Evolutionary conservation across 2,329 filamentous ascomycete species (phyloP).

Genomic region (Paecilomyces formosus): DNA sequence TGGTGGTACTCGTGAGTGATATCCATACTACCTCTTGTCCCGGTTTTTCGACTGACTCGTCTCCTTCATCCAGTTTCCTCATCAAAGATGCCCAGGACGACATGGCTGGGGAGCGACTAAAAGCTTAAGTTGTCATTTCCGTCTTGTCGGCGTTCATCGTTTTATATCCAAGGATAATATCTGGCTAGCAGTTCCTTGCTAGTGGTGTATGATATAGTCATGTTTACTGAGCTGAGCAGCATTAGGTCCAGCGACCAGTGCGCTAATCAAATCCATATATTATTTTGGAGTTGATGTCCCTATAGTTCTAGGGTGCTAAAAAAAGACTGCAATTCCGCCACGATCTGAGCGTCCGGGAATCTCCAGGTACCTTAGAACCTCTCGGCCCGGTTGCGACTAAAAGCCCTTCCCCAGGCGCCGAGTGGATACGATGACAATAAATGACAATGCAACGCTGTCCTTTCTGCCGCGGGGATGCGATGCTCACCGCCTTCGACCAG

Average conservation of each 20-base stretch:
- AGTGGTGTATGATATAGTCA: background rate
- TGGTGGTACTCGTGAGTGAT: conserved; percentile 87
- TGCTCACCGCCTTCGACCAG: background rate
- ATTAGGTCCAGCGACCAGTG: background rate
- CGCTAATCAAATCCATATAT: background rate
- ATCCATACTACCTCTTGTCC: conserved; percentile 3
- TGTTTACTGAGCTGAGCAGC: background rate
- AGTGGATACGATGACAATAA: background rate
- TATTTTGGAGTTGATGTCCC: background rate
- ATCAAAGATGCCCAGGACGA: conserved; percentile 80
- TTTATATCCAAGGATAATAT: background rate
- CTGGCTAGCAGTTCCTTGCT: background rate
- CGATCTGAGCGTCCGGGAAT: background rate
- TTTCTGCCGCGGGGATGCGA: background rate
- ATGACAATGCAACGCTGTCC: background rate
- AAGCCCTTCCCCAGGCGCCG: background rate
- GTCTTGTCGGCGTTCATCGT: background rate
- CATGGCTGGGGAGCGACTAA: conserved; percentile 63
- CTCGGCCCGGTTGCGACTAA: background rate
- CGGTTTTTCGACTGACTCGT: conserved; percentile 17
- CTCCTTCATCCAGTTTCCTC: conserved; percentile 58
- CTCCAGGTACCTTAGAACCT: background rate
- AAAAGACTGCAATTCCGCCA: background rate
- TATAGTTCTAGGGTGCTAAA: background rate
- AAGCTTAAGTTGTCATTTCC: conserved; percentile 43